Evolutionary conservation across 2,329 filamentous ascomycete genomes (phyloP), one percentile per base, ranked within the genome.

Genomic region (Aspergillus japonicus): DNA sequence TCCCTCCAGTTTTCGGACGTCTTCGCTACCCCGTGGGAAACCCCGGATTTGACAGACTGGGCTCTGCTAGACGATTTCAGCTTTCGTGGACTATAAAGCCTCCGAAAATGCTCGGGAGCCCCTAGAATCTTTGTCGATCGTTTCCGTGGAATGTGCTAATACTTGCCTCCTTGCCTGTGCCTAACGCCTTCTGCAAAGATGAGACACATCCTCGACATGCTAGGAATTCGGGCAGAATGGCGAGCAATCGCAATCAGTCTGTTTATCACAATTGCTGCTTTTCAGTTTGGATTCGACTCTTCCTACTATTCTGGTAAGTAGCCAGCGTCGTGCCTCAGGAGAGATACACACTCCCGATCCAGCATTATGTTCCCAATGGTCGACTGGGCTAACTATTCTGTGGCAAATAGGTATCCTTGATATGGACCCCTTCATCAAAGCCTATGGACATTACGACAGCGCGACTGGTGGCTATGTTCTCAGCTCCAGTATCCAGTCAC

Each of bases 201-300:
- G 19, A 42, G n/a, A 23, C 42, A 47, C 14, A 29, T 29, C 14
- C 47, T 44, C 10, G 52, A 29, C n/a, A 19, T 44, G 7, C 16
- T 44, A 7, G 52, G n/a, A 12, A 44, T 44, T n/a, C 52, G 52
- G 11, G 52, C 8, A 10, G 52, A 54, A 29, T 54, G 52, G 52
- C 42, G 52, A 21, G 52, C 52, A 42, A 54, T 54, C 23, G 52
- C 52, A 11, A 48, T 54, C n/a, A 47, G 52, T 24, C n/a, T 54
- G 26, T 54, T 54, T 8, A 54, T 54, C 24, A 54, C 52, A 1
- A 35, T 54, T 23, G 39, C 42, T 23, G 52, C 52, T 16, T 54
- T 54, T 23, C 52, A 54, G n/a, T 54, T 54, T n/a, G 52, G 52
- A 5, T 54, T 54, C 21, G 52, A 54, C 42, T 54, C 52, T 6